Evolutionary conservation across 1,284 basidiomycete species (phyloP), one percentile per base, ranked within the genome.

Genomic region (Marasmius oreades): DNA sequence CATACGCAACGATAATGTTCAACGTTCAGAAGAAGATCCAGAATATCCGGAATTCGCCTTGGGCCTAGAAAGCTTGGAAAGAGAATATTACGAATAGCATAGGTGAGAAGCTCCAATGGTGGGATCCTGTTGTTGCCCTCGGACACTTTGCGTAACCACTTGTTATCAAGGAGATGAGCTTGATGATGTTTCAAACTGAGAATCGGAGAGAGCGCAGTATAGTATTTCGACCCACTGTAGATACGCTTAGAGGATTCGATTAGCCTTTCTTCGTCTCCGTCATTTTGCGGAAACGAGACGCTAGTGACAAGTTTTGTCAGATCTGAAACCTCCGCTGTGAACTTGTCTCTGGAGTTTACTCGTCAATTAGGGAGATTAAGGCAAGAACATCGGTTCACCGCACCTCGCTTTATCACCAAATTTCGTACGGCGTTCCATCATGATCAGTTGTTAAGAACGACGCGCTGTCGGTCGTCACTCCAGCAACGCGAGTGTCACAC

Each of bases 1-100:
- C 68, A 68, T 10, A 66, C 64, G 10, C 66, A 65, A 14, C 78
- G 73, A 54, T 74, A 73, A 31, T 67, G 69, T 56, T 80, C 79
- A 42, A 77, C 61, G 24, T 67, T 69, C 1, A 75, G 63, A 33
- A 80, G 63, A 20, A 77, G 67, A 54, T 78, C 66, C 33, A 78
- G 69, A n/a, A 77, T 57, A 26, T 76, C 70, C 1, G 74, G 70
- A 28, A 76, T 69, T 55, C 71, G 69, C 2, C 66, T 62, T 7
- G 68, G 53, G 28, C 67, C 66, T 51, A 76, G 66, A 2, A 50
- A 50, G 10, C 59, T 60, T 1, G 75, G 78, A 5, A 54, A 66
- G 8, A 78, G 60, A 39, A 79, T 74, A 57, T 69, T 70, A 39
- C 71, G 67, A 24, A 74, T 67, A 3, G 70, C 65, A 55, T 75